Evolutionary conservation across 2,329 filamentous ascomycete species (phyloP).

Genomic region (Claviceps monticola): DNA sequence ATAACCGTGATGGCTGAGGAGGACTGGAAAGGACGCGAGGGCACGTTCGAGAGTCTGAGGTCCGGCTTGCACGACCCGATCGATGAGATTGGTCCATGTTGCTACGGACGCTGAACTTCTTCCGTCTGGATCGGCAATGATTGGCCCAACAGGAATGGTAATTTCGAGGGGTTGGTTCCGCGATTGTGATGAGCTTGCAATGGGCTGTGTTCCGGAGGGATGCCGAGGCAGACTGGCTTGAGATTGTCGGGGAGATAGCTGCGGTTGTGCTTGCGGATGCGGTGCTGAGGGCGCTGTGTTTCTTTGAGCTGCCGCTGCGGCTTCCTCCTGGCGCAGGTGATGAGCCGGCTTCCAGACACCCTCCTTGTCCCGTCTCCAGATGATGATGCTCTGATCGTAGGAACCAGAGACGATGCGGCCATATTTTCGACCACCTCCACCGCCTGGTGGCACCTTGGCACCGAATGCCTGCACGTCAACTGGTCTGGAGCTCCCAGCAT

Average conservation of each 20-base stretch:
- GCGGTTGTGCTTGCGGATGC: neutral
- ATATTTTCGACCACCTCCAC: conserved; percentile 78
- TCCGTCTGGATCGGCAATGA: conserved; percentile 1
- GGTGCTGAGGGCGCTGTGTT: conserved; percentile 8
- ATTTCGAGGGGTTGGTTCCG: neutral
- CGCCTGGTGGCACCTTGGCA: conserved; percentile 78
- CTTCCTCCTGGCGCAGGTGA: conserved; percentile 61
- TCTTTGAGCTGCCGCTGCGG: conserved; percentile 35
- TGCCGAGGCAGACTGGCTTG: neutral
- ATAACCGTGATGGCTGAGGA: conserved; percentile 33
- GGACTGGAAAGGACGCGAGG: conserved; percentile 31
- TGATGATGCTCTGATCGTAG: conserved; percentile 89
- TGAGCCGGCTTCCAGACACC: conserved; percentile 75
- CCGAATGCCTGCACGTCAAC: conserved; percentile 68
- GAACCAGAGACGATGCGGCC: conserved; percentile 94
- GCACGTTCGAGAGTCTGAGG: conserved; percentile 30
- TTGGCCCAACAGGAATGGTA: neutral
- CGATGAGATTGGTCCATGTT: conserved; percentile 37
- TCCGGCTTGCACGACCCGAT: conserved; percentile 37
- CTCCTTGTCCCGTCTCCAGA: conserved; percentile 79
- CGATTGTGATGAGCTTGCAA: neutral
- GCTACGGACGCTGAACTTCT: conserved; percentile 9
- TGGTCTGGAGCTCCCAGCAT: conserved; percentile 61
- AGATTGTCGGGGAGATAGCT: neutral
- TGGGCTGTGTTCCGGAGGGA: neutral